Evolutionary conservation across 1,284 basidiomycete species (phyloP).

Genomic region (Entoloma clypeatum): DNA sequence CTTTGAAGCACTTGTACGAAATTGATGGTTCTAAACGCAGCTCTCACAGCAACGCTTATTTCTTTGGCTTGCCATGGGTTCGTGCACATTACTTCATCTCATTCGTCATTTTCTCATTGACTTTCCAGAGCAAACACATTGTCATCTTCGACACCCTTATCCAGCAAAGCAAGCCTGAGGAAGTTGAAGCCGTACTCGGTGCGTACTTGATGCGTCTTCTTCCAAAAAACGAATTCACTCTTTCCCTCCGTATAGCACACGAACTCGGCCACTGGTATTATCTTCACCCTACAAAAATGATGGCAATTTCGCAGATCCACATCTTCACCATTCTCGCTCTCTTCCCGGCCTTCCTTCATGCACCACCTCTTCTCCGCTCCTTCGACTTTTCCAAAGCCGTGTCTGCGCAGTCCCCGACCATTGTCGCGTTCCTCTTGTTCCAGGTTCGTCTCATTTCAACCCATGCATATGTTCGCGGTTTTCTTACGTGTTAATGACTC

Average conservation of each 20-base stretch:
- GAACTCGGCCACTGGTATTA: constrained; percentile 96
- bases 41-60: constrained; percentile 94
- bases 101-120: not conserved
- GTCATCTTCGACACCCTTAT: constrained; percentile 98
- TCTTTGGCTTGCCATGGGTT: constrained; percentile 92
- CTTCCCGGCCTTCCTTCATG: constrained; percentile 91
- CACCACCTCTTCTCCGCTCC: constrained; percentile 76
- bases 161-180: constrained; percentile 82
- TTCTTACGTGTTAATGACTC: not conserved
- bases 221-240: constrained; percentile 4
- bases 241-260: constrained; percentile 51
- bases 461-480: not conserved
- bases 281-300: constrained; percentile 85
- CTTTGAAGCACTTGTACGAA: constrained; percentile 91
- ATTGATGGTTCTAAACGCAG: constrained; percentile 96
- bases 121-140: constrained; percentile 77
- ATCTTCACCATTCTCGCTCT: constrained; percentile 82
- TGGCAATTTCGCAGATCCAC: constrained; percentile 84
- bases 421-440: constrained; percentile 88
- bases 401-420: constrained; percentile 70
- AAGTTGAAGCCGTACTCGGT: constrained; percentile 85
- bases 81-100: constrained; percentile 18
- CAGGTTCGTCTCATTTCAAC: constrained; percentile 42
- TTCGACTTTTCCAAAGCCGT: constrained; percentile 82
- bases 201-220: constrained; percentile 13